phyloP scores from a whole-genome alignment of 2,329 filamentous ascomycete species.

The Pochonia chlamydosporia region DNA sequence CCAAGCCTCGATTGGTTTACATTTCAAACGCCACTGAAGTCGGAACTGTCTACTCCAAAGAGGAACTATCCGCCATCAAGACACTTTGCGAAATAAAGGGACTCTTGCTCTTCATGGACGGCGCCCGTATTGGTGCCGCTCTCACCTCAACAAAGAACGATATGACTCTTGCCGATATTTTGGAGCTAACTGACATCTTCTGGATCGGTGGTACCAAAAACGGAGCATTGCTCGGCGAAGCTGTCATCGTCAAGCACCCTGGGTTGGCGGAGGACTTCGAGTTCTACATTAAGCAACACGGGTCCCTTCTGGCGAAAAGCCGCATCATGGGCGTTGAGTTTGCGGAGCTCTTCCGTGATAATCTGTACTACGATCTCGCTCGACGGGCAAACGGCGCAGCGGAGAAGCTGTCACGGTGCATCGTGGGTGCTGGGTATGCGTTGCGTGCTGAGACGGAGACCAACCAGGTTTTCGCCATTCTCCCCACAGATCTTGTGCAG shows the following conservation, averaged over 20 bases:
- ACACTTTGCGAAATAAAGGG: slow-evolving; percentile 32
- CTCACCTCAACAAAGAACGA: slow-evolving; percentile 36
- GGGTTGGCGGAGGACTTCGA: slow-evolving; percentile 38
- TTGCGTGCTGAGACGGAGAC: slow-evolving; percentile 41
- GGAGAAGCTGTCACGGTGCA: slow-evolving; percentile 34
- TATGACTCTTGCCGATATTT: slow-evolving; percentile 36
- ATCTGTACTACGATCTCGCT: slow-evolving; percentile 41
- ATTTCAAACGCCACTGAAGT: slow-evolving; percentile 46
- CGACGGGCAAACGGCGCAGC: slow-evolving; percentile 38
- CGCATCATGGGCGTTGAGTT: slow-evolving; percentile 44
- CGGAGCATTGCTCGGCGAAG: slow-evolving; percentile 44
- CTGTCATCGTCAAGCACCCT: slow-evolving; percentile 39
- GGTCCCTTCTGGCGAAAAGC: slow-evolving; percentile 43
- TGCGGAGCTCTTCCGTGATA: slow-evolving; percentile 38
- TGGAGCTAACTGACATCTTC: slow-evolving; percentile 44
- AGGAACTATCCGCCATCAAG: slow-evolving; percentile 36
- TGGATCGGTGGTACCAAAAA: slow-evolving; percentile 51
- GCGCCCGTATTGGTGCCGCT: slow-evolving; percentile 39
- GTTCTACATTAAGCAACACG: slow-evolving; percentile 47
- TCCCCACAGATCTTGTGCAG: slow-evolving; percentile 32
- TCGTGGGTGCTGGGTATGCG: slow-evolving; percentile 34
- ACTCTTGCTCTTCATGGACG: slow-evolving; percentile 41
- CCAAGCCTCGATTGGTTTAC: slow-evolving; percentile 44
- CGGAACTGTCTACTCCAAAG: slow-evolving; percentile 40
- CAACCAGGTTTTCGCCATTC: slow-evolving; percentile 44